These are phyloP conservation scores for Nicotiana tomentosiformis DNA, from an alignment of 257 asterid genomes.

Conservation along the genomic window DNA sequence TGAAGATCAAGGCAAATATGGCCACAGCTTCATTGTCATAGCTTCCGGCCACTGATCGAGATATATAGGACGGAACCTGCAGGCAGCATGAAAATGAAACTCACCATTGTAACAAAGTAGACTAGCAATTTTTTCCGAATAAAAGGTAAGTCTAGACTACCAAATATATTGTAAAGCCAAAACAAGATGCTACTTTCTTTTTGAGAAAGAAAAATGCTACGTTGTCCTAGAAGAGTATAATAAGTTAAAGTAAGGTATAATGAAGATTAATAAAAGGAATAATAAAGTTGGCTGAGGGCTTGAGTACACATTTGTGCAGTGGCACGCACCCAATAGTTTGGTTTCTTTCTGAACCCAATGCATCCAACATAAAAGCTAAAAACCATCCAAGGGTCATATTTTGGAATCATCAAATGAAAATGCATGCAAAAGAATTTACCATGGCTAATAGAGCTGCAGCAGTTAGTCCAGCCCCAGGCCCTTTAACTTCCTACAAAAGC, in stretches of 20 bases:
- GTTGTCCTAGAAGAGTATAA: background rate
- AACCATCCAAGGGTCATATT: background rate
- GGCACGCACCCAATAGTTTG: background rate
- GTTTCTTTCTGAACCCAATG: background rate
- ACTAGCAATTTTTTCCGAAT: background rate
- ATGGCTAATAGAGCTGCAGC: conserved; percentile 97
- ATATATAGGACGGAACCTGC: conserved; percentile 98
- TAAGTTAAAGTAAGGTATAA: background rate
- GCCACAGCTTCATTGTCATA: conserved; percentile 99
- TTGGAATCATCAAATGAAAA: background rate
- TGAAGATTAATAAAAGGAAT: background rate
- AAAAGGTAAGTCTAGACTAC: background rate
- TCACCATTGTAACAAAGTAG: background rate
- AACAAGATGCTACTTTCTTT: background rate
- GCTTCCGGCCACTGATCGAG: conserved; percentile 99
- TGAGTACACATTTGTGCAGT: background rate
- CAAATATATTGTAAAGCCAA: background rate
- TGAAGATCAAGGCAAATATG: conserved; percentile 92
- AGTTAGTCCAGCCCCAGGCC: conserved; percentile 94
- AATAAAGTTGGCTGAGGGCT: background rate
- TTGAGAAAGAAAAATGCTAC: background rate
- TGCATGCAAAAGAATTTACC: conserved; percentile 41
- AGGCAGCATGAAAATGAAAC: conserved; percentile 5
- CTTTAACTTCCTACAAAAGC: conserved; percentile 83
- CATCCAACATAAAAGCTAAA: conserved; percentile 4